These are phyloP conservation scores for Oldenlandia corymbosa DNA, from an alignment of 257 asterid species.

Conservation along the genomic window DNA sequence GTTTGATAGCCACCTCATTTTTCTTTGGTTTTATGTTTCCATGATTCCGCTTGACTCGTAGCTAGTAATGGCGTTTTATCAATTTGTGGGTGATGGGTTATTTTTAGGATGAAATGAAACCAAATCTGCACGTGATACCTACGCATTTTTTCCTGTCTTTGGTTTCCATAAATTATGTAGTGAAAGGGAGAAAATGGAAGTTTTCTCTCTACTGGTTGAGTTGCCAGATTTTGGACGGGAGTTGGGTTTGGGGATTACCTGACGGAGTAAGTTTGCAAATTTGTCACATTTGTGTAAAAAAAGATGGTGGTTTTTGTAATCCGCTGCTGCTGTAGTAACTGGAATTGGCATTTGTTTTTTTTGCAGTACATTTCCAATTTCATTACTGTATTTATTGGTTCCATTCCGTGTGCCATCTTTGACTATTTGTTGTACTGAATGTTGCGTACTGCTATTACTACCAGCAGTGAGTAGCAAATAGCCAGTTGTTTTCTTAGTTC, in stretches of 20 bases:
- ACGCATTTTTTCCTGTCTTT: not conserved
- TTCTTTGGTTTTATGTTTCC: not conserved
- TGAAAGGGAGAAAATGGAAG: not conserved
- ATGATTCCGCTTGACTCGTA: not conserved
- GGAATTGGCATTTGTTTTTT: not conserved
- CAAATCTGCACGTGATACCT: slow-evolving; percentile 8
- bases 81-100: too few species aligned
- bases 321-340: not conserved
- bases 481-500: too few species aligned
- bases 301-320: not conserved
- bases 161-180: not conserved
- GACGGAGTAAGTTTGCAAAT: not conserved
- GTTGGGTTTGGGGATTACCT: not conserved
- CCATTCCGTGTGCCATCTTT: not conserved
- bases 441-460: too few species aligned
- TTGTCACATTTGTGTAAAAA: slow-evolving; percentile 21
- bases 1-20: not conserved
- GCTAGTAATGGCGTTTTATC: not conserved
- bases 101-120: not conserved
- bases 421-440: not conserved
- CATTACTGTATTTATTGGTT: not conserved
- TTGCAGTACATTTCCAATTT: slow-evolving; percentile 13
- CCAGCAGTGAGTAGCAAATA: too few species aligned
- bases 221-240: not conserved
- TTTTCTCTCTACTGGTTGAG: not conserved